phyloP scores from a whole-genome alignment of 768 basidiomycete genomes.

The Kwoniella europaea region DNA sequence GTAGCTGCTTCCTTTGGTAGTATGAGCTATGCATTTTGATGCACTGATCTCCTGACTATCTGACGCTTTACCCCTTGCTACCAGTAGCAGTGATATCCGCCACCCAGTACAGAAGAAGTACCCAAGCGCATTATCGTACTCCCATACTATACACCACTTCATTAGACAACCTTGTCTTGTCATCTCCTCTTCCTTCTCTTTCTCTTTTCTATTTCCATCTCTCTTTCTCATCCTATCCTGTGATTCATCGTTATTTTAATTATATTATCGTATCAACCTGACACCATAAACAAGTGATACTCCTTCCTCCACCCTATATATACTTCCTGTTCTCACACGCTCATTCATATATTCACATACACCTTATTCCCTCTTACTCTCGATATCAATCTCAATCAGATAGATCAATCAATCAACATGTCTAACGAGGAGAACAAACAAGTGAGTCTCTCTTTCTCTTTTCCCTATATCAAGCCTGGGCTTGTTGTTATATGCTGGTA shows the following conservation, averaged over 20 bases:
- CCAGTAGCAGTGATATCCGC: neutral
- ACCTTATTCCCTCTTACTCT: neutral
- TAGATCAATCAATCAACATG: slow-evolving; percentile 23
- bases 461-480: neutral
- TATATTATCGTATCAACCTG: slow-evolving; percentile 1
- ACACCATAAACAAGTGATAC: neutral
- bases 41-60: slow-evolving; percentile 8
- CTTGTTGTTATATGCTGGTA: neutral
- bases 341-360: slow-evolving; percentile 13
- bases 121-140: slow-evolving; percentile 7
- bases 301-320: too few species aligned
- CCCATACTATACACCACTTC: neutral
- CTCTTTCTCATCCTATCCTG: slow-evolving; percentile 8
- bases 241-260: neutral
- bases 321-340: slow-evolving; percentile 3
- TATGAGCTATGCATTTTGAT: neutral
- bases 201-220: slow-evolving; percentile 3
- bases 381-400: neutral
- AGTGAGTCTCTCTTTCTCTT: slow-evolving; percentile 11
- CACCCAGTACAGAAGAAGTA: slow-evolving; percentile 3
- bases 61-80: slow-evolving; percentile 2
- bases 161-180: neutral
- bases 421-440: slow-evolving; percentile 26
- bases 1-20: neutral
- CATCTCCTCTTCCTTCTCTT: neutral